phyloP scores from a whole-genome alignment of 768 basidiomycete species.

The Galerina marginata region DNA sequence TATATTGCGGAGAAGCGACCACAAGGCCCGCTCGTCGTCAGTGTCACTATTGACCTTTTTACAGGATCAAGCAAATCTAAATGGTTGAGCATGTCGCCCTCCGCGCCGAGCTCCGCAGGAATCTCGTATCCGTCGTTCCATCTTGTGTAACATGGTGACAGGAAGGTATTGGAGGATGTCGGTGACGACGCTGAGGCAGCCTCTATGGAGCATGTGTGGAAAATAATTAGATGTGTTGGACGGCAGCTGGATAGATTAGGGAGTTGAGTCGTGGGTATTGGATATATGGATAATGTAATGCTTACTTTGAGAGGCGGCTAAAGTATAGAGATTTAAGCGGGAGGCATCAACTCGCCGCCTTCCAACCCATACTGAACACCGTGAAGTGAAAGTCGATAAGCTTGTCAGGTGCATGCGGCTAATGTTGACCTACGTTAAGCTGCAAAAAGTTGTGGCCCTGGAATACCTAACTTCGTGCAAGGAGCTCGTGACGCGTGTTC shows the following conservation, averaged over 20 bases:
- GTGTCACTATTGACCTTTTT: not conserved
- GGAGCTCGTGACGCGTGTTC: conserved; percentile 65
- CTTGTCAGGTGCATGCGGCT: not conserved
- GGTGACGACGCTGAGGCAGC: conserved; percentile 84
- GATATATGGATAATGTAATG: no score
- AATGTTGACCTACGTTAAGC: conserved; percentile 53
- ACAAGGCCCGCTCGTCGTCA: no score
- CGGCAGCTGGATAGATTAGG: not conserved
- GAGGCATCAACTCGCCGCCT: conserved; percentile 93
- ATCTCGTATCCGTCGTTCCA: conserved; percentile 77
- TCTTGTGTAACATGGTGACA: conserved; percentile 82
- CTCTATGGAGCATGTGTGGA: conserved; percentile 77
- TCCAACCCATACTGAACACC: conserved; percentile 77
- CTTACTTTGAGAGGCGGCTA: conserved; percentile 60
- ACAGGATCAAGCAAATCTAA: conserved; percentile 50
- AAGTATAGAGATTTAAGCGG: conserved; percentile 83
- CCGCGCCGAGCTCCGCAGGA: conserved; percentile 66
- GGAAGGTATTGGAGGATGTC: conserved; percentile 74
- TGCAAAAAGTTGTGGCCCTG: conserved; percentile 76
- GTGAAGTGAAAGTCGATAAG: not conserved
- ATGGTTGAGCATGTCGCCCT: conserved; percentile 90
- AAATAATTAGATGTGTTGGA: conserved; percentile 35
- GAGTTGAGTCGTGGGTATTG: no score
- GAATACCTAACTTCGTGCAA: conserved; percentile 79
- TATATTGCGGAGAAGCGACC: conserved; percentile 70